Evolutionary conservation across 441 rosid genomes (phyloP), one percentile per base, ranked within the genome.

Genomic region (Populus hybrid): DNA sequence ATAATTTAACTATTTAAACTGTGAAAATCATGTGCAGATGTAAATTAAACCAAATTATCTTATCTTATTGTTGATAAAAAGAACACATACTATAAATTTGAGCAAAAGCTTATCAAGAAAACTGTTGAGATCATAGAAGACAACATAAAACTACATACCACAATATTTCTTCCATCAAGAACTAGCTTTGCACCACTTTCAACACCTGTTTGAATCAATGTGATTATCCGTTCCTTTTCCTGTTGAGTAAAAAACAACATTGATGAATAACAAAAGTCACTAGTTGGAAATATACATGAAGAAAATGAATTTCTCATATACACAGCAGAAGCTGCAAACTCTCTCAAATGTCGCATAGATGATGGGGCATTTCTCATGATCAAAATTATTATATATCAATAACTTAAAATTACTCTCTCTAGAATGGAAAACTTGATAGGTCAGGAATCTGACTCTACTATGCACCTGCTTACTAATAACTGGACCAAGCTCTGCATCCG

Each of bases 401-500:
- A 46, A 21, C 20, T 64, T 72, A 14, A 4, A 34, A 9, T 38
- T 67, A 57, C 76, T 70, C 6, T 23, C 38, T 42, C 67, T 59
- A 63, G 21, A 64, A 40, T 32, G 50, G n/a, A 67, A 69, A 63
- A 36, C 28, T 54, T 5, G 63, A 57, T 70, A 20, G 30, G 10
- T 69, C 6, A 0, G n/a, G 28, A 28, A 76, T 50, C 50, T 67
- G 6, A 34, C 24, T 40, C 8, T 40, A 72, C 20, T 20, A 69
- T 21, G 38, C 77, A 93, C 97, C 93, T 93, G 91, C 78, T 88
- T 90, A 82, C 93, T 90, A 79, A 93, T 93, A 20, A 95, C 94
- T 69, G 99, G 99, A 79, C 99, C 97, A 11, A 95, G 89, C 81
- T 95, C 99, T 66, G 97, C 88, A 82, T 88, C 93, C 50, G 91